Evolutionary conservation across 176 grass and related monocot genomes (phyloP).

Genomic region (Stipa capillata): DNA sequence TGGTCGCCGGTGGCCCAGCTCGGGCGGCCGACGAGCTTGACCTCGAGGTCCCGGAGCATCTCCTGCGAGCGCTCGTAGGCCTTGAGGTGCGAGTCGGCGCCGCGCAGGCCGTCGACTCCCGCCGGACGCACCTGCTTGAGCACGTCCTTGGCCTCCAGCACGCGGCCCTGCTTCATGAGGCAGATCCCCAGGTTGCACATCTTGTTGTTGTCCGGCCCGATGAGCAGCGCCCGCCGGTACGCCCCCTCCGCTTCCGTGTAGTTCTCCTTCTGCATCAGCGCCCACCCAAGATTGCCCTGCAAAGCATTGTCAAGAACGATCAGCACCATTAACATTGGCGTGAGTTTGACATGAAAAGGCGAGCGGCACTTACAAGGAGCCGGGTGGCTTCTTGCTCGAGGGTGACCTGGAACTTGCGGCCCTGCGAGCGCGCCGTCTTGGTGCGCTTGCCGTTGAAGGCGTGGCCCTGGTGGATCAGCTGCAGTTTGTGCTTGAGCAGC

Average conservation of each 20-base stretch:
- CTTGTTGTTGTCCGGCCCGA: slow-evolving; percentile 94
- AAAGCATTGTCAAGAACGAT: background rate
- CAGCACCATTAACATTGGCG: background rate
- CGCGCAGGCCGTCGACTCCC: slow-evolving; percentile 60
- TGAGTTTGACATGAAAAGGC: too few relatives aligned
- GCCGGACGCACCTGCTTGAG: slow-evolving; percentile 82
- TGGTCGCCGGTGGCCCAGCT: background rate
- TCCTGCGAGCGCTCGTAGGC: slow-evolving; percentile 86
- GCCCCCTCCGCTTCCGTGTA: slow-evolving; percentile 86
- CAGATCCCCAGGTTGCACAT: slow-evolving; percentile 99
- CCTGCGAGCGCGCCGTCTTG: slow-evolving; percentile 89
- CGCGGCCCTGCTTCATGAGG: slow-evolving; percentile 80
- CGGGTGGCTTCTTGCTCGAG: slow-evolving; percentile 91
- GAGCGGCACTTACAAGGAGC: slow-evolving; percentile 54
- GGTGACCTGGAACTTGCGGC: slow-evolving; percentile 94
- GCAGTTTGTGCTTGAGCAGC: slow-evolving; percentile 82
- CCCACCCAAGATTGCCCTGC: slow-evolving; percentile 95
- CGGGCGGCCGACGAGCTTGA: slow-evolving; percentile 42
- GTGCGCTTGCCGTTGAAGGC: slow-evolving; percentile 97
- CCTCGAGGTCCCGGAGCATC: slow-evolving; percentile 90
- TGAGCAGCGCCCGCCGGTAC: slow-evolving; percentile 65
- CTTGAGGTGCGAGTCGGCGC: slow-evolving; percentile 90
- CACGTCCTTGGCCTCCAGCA: slow-evolving; percentile 86
- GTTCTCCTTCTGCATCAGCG: slow-evolving; percentile 96
- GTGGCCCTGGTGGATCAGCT: slow-evolving; percentile 63